Evolutionary conservation across 2,329 filamentous ascomycete genomes (phyloP).

Genomic region (Gremmenia infestans): DNA sequence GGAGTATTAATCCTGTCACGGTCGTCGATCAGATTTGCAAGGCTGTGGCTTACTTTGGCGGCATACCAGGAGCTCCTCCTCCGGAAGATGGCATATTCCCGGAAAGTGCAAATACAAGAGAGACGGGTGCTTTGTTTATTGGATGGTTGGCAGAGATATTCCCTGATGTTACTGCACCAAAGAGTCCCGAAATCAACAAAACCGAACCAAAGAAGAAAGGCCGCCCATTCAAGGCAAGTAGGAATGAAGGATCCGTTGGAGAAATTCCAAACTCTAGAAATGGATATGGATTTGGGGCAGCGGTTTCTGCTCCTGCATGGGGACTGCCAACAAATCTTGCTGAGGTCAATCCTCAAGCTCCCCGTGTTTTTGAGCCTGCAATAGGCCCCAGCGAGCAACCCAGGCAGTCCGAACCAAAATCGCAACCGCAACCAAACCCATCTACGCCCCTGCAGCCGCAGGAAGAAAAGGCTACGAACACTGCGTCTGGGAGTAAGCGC

Average conservation of each 20-base stretch:
- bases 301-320: constrained; percentile 28
- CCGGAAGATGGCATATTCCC: constrained; percentile 48
- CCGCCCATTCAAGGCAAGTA: constrained; percentile 20
- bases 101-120: constrained; percentile 50
- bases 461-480: constrained; percentile 10
- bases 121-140: constrained; percentile 52
- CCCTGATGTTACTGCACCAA: constrained; percentile 34
- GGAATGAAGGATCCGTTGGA: not conserved
- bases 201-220: constrained; percentile 24
- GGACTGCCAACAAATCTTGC: constrained; percentile 26
- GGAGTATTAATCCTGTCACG: constrained; percentile 48
- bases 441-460: constrained; percentile 16
- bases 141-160: constrained; percentile 62
- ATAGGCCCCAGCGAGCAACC: constrained; percentile 8
- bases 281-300: constrained; percentile 28
- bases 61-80: constrained; percentile 51
- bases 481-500: constrained; percentile 26
- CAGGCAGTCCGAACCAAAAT: constrained; percentile 13
- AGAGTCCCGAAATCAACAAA: constrained; percentile 18
- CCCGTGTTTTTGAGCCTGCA: constrained; percentile 11
- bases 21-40: constrained; percentile 61
- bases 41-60: constrained; percentile 59
- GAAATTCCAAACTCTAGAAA: constrained; percentile 26
- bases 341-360: constrained; percentile 23
- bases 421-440: constrained; percentile 10